Evolutionary conservation across 805 yeast genomes (phyloP).

Genomic region (Scheffersomyces amazonensis): DNA sequence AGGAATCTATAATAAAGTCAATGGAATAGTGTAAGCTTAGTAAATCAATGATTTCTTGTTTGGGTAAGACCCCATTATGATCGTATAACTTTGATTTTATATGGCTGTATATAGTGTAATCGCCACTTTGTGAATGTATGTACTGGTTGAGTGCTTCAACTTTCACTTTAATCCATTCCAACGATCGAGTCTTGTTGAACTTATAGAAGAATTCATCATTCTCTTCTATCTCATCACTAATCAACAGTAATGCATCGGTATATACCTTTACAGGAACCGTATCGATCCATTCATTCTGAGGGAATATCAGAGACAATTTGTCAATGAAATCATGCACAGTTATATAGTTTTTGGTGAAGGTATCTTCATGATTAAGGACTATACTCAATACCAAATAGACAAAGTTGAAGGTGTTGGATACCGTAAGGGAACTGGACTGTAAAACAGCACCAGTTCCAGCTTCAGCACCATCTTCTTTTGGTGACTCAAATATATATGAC

Average conservation of each 20-base stretch:
- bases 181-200: constrained; percentile 37
- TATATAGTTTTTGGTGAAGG: constrained; percentile 26
- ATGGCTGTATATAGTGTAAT: constrained; percentile 12
- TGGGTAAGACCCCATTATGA: constrained; percentile 19
- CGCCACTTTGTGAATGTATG: constrained; percentile 5
- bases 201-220: constrained; percentile 36
- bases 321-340: constrained; percentile 46
- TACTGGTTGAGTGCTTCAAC: constrained; percentile 23
- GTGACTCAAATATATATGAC: constrained; percentile 31
- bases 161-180: constrained; percentile 35
- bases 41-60: constrained; percentile 5
- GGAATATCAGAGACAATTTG: constrained; percentile 18
- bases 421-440: constrained; percentile 37
- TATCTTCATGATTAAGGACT: constrained; percentile 22
- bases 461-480: no score
- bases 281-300: constrained; percentile 22
- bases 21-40: constrained; percentile 41
- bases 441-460: constrained; percentile 34
- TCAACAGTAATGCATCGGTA: constrained; percentile 16
- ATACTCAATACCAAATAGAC: constrained; percentile 37
- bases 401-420: constrained; percentile 39
- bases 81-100: constrained; percentile 18
- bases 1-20: constrained; percentile 45
- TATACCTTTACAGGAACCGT: constrained; percentile 21
- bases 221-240: constrained; percentile 32